A percentile compares a stretch with the other conserved stretches of the same genome.
Evolutionary conservation across 116 monocot genomes (phyloP).

Genomic region (Thalassia testudinum): DNA sequence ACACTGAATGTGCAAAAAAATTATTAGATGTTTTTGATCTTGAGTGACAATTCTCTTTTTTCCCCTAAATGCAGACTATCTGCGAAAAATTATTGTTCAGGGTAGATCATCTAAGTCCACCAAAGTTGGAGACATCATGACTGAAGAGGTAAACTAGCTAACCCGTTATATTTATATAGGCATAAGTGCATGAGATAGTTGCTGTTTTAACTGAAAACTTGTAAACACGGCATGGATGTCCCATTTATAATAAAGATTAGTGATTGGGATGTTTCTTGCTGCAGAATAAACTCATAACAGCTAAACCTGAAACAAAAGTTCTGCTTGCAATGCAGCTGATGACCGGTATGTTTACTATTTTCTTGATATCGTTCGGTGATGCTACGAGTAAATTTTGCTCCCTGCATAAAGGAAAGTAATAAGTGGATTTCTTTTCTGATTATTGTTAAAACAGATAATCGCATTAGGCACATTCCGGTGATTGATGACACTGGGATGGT

Average conservation of each 20-base stretch:
- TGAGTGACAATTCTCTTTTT: neutral
- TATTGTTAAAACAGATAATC: constrained; percentile 64
- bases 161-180: neutral
- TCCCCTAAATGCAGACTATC: constrained; percentile 54
- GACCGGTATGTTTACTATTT: constrained; percentile 68
- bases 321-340: constrained; percentile 95
- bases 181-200: neutral
- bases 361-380: neutral
- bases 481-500: constrained; percentile 55
- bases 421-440: too few relatives aligned
- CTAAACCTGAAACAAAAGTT: constrained; percentile 75
- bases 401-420: too few relatives aligned
- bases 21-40: too few relatives aligned
- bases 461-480: constrained; percentile 93
- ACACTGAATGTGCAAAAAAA: too few relatives aligned
- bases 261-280: neutral
- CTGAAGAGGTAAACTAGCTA: constrained; percentile 57
- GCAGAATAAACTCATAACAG: constrained; percentile 95
- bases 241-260: neutral
- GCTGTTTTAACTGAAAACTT: too few relatives aligned
- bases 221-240: too few relatives aligned
- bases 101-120: constrained; percentile 97
- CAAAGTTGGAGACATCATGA: constrained; percentile 99
- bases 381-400: neutral
- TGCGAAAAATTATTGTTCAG: constrained; percentile 91